Base-by-base conservation (phyloP, 768 basidiomycete species). In the Polyporus arcularius region DNA sequence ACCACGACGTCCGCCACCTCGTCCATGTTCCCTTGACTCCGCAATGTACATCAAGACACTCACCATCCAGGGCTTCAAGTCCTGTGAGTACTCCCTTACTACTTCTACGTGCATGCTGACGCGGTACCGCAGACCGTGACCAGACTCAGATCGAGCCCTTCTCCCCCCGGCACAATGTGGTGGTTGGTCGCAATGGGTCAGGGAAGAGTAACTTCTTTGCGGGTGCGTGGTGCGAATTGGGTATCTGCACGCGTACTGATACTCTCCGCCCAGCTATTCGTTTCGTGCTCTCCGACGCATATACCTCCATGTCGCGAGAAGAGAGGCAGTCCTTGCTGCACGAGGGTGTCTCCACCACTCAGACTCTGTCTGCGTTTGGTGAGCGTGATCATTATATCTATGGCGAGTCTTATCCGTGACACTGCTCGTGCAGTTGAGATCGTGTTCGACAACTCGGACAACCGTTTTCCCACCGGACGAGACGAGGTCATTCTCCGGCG, bases 191-290 rank as follows among this genome's bases (percentile, higher is more conserved):
- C 45, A 98, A 99, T 83, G 97, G 97, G 12, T 94, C 92, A 6
- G 97, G 97, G 53, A 99, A 99, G 80, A 95, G 92, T 70, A 99
- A 98, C 73, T 98, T 99, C 82, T 99, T 99, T 74, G 88, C 92
- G 40, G 95, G 93, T 90, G 53, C 65, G 88, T 72, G 30, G 7
- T 72, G 30, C 8, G 30, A 8, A 4, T 32, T 16, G n/a, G 5
- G 30, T n/a, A 9, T 30, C 15, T 18, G 4, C 14, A 3, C 38
- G 1, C 11, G 18, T 14, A 3, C 15, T 28, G 31, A 46, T 10
- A 10, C 21, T 18, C 28, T 18, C 8, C 12, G 4, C 32, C 42
- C 55, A 21, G 55, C 49, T 8, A 98, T 98, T 70, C 92, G 96
- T 9, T 99, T 99, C 68, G 97, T 98, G 12, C 82, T 99, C 15